Evolutionary conservation across 352 stramenopile genomes (phyloP).

Genomic region (Achlya hypogyna): DNA sequence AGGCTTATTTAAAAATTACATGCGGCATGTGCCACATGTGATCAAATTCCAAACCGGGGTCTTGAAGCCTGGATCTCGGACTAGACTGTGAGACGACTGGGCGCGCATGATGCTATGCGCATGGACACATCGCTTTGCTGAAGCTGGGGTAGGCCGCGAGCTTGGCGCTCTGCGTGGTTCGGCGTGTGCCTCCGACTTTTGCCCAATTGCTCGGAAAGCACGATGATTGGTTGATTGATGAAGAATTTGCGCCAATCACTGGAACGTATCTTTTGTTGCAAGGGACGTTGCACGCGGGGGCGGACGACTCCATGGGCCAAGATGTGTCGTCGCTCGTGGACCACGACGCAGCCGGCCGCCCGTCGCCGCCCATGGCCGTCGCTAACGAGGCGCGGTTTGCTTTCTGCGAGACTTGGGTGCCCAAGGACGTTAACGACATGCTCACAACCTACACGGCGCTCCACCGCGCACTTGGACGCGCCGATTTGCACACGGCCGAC

Average conservation of each 20-base stretch:
- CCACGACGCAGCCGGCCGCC: not conserved
- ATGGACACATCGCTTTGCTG: too few species aligned
- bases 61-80: too few species aligned
- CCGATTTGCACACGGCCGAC: not conserved
- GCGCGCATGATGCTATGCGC: too few species aligned
- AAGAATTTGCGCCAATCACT: not conserved
- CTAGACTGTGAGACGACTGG: too few species aligned
- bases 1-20: too few species aligned
- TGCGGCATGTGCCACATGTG: too few species aligned
- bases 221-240: too few species aligned
- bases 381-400: slow-evolving; percentile 5
- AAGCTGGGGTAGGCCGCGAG: too few species aligned
- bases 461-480: not conserved
- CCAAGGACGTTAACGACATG: not conserved
- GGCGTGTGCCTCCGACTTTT: too few species aligned
- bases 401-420: slow-evolving; percentile 1
- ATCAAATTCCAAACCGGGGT: too few species aligned
- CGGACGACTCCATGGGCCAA: not conserved
- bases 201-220: too few species aligned
- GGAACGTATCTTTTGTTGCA: not conserved
- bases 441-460: not conserved
- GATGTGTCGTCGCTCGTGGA: slow-evolving; percentile 4
- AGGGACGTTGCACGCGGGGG: not conserved
- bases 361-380: not conserved
- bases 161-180: too few species aligned